Base-by-base conservation (phyloP, 306 rosid genomes). In the Castanea sativa region DNA sequence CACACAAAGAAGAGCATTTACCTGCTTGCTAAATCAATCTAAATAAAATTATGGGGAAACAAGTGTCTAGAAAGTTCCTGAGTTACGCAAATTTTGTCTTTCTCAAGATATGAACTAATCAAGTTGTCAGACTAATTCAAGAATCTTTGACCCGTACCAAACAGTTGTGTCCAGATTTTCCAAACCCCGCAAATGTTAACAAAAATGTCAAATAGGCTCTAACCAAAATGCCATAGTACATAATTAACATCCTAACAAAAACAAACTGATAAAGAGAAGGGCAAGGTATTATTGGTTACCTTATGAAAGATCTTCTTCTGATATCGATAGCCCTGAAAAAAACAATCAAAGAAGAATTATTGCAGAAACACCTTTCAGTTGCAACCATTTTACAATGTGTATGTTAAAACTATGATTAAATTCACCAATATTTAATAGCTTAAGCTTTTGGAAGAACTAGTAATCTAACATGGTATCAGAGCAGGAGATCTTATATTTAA, bases 291-390 rank as follows among this genome's bases (percentile, higher is more conserved):
- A 76, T 3, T 20, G 58, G 70, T 76, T 90, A 95, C 99, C 97
- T 89, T 90, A 41, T 25, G 73, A 43, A 90, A 89, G 80, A 91
- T 81, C 83, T 90, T 91, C 93, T 91, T 93, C 83, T 90, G 98
- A 76, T 89, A 91, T 53, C 90, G 90, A 83, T 74, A 95, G 21
- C 98, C 98, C 99, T 95, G 94, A 79, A 23, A 55, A 82, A 83
- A 79, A 75, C 19, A 35, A 79, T 76, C 68, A 85, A 87, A 78
- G 63, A 60, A 74, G 38, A 82, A 77, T 60, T 35, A 45, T 69
- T 23, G 49, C 69, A 74, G 79, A 78, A 79, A 64, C 72, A 86
- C 53, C 77, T 82, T 49, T 73, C 41, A 19, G 79, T 76, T 45
- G 76, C 81, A 64, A 64, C 73, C 65, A 73, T 35, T 45, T 64